Evolutionary conservation across 306 rosid species (phyloP), one percentile per base, ranked within the genome.

Genomic region (Herpetospermum pedunculosum): DNA sequence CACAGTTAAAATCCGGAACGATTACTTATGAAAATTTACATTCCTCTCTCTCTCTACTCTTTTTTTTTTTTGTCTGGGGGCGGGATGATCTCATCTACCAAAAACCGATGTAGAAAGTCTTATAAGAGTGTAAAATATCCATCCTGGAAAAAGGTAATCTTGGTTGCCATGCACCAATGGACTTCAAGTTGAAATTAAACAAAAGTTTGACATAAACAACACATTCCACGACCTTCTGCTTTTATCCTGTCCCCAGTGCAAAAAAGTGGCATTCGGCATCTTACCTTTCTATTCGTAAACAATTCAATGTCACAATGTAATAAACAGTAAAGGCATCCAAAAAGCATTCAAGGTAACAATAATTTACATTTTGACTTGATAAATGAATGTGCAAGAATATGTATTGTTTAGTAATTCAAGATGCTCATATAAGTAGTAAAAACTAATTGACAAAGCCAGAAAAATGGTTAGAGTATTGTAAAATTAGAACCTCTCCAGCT

Each of bases 401-500:
- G 23, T 7, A 26, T 41, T 68, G 54, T 18, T 18, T 32, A 15
- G 43, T 68, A 35, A 8, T 43, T 43, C 73, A 25, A 38, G 53
- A 43, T 43, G 54, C 54, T 68, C 25, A 25, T 68, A 25, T 21
- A 4, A 67, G 23, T 40, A 23, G 44, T 32, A 71, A 30, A 30
- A 49, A 32, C 15, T 4, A 71, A 29, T 12, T 47, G 38, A 23
- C 6, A 30, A 9, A 6, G 60, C 18, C 58, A 34, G 65, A 50
- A 73, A 44, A 34, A 28, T 34, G 49, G 70, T 47, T 32, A 19
- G 10, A 49, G 16, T 25, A 54, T 63, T 76, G n/a, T 73, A 14
- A 65, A 59, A 48, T 52, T 29, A 44, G 73, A 80, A 83, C 97
- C 96, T 91, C 97, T 73, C 96, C 96, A 28, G 92, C 79, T 75